These are phyloP conservation scores for Fistulinella staudtii DNA, from an alignment of 1,284 basidiomycete genomes.

Conservation along the genomic window DNA sequence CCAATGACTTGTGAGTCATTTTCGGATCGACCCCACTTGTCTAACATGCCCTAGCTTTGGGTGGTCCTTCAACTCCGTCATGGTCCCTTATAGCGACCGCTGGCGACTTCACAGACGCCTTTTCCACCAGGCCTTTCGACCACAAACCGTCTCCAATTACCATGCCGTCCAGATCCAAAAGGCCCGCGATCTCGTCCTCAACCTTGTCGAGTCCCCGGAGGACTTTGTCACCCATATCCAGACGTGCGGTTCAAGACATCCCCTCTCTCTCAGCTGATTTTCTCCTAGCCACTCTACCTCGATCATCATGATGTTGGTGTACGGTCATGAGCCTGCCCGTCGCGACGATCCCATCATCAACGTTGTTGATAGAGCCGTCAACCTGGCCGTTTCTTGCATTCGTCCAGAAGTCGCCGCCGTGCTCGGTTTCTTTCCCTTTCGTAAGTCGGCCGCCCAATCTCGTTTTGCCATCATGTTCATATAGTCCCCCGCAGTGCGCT, in stretches of 20 bases:
- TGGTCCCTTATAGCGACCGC: constrained; percentile 23
- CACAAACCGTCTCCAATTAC: constrained; percentile 19
- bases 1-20: constrained; percentile 27
- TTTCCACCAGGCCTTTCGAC: constrained; percentile 29
- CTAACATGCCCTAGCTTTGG: constrained; percentile 18
- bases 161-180: constrained; percentile 25
- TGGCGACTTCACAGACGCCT: constrained; percentile 31
- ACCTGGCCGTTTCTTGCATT: constrained; percentile 19
- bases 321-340: constrained; percentile 25
- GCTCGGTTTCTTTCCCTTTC: constrained; percentile 27
- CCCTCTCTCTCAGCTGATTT: neutral
- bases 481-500: constrained; percentile 15
- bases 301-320: constrained; percentile 31
- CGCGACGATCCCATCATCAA: constrained; percentile 26
- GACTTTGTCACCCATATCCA: constrained; percentile 21
- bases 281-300: constrained; percentile 23
- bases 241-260: constrained; percentile 17
- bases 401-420: constrained; percentile 27
- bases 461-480: neutral
- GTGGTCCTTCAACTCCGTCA: constrained; percentile 30
- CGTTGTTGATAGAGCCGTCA: constrained; percentile 21
- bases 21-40: neutral
- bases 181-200: constrained; percentile 24
- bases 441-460: constrained; percentile 10
- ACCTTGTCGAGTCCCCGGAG: constrained; percentile 21